Conservation (phyloP, 345 rosid genomes). For the Eucalyptus guilfoylei region DNA sequence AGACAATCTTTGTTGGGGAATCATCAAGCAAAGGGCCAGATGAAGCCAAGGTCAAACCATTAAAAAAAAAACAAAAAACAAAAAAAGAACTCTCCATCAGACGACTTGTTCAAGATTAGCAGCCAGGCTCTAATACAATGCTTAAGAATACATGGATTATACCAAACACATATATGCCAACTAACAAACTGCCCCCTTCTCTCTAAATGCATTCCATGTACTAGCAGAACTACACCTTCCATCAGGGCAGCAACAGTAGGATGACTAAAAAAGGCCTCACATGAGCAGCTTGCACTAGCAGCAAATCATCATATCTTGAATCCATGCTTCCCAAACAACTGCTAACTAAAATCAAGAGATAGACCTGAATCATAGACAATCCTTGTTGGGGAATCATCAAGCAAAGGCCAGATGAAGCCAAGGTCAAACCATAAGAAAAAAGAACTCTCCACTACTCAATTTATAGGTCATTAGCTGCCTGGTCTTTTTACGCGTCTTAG, state of each 20-base stretch:
- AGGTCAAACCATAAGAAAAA: background rate
- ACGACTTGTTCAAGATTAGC: too few relatives aligned
- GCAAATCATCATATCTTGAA: background rate
- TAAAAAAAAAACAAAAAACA: too few relatives aligned
- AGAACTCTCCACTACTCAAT: background rate
- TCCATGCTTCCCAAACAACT: background rate
- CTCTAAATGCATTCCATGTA: background rate
- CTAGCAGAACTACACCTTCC: background rate
- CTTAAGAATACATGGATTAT: too few relatives aligned
- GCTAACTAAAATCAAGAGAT: background rate
- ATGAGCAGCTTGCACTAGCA: background rate
- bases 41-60: too few relatives aligned
- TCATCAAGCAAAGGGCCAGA: too few relatives aligned
- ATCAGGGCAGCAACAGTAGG: background rate
- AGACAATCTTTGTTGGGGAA: too few relatives aligned
- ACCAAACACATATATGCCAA: too few relatives aligned
- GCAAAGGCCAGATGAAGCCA: background rate
- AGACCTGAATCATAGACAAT: background rate
- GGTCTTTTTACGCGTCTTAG: background rate
- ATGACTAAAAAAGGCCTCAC: background rate
- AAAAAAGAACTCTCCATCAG: too few relatives aligned
- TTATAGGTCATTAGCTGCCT: too few relatives aligned
- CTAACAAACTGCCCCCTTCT: background rate
- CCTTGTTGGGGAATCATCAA: background rate
- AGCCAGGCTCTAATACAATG: fast-evolving